Evolutionary conservation across 2,329 filamentous ascomycete genomes (phyloP), one percentile per base, ranked within the genome.

Genomic region (Ophiostoma quercus): DNA sequence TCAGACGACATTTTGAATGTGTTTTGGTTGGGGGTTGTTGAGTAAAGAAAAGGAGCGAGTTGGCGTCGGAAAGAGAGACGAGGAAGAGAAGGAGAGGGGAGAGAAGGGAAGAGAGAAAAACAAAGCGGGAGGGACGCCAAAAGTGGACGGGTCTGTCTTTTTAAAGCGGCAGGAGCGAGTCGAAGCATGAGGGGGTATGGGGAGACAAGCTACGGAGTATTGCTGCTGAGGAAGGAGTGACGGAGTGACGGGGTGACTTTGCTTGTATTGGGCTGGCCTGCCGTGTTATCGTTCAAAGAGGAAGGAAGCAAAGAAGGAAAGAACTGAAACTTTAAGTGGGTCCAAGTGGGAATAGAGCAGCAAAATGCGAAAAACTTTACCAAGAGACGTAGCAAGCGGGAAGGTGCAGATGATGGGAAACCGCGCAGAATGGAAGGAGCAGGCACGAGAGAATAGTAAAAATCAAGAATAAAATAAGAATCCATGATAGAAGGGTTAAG

Each of bases 1-100:
- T 57, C 43, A 29, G 67, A 54, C 47, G 83, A 82, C 89, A 92
- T 92, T 77, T 77, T 87, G 79, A 65, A 60, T 12, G 66, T 22
- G 66, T 66, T 29, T 11, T 19, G 43, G 57, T 32, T 11, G 32
- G 25, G n/a, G 39, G 47, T 37, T 2, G 43, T 22, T 32, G 47
- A 14, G 4, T 29, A 25, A 47, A 67, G 14, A 14, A 41, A 43
- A 69, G 41, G 47, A 29, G 14, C 25, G 34, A 41, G 68, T 63
- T 39, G 51, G 37, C 54, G 62, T 16, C 34, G 65, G 65, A 57
- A 32, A 7, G 41, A n/a, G 25, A 37, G 54, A 67, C 39, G 41
- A 41, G 37, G 22, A 39, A 39, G 51, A 47, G 62, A 32, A 51
- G 67, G 19, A 51, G 9, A 41, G 29, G 51, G 41, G 8, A n/a